These are phyloP conservation scores for Macadamia integrifolia DNA, from an alignment of 164 flowering plant genomes.

Conservation along the genomic window DNA sequence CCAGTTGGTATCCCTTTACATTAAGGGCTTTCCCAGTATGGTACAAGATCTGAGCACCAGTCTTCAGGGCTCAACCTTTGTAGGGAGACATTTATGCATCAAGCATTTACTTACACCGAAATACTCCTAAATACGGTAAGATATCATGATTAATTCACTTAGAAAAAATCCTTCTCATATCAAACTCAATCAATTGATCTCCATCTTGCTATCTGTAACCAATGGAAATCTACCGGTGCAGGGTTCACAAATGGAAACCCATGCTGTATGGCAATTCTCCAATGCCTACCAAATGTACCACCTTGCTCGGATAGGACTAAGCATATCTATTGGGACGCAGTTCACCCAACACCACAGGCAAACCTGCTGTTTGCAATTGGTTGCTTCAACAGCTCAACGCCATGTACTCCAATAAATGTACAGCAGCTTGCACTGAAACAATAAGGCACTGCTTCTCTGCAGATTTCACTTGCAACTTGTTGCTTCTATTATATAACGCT, in stretches of 20 bases:
- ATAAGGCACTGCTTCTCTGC: too few species aligned
- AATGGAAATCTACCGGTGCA: constrained; percentile 6
- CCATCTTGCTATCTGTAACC: not conserved
- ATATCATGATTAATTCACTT: not conserved
- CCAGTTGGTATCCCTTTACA: constrained; percentile 24
- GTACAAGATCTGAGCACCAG: constrained; percentile 24
- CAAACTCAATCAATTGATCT: not conserved
- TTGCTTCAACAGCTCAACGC: not conserved
- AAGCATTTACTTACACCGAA: constrained; percentile 24
- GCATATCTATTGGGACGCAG: constrained; percentile 45
- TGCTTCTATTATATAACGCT: not conserved
- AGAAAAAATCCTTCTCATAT: not conserved
- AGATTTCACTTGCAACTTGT: not conserved
- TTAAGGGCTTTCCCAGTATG: constrained; percentile 24
- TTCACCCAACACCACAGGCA: constrained; percentile 26
- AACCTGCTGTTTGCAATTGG: not conserved
- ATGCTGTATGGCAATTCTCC: constrained; percentile 39
- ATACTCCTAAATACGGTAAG: constrained; percentile 44
- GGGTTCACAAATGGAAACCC: constrained; percentile 35
- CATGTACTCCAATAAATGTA: not conserved
- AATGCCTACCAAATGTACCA: constrained; percentile 28
- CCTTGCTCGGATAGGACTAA: constrained; percentile 26
- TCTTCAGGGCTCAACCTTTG: constrained; percentile 31
- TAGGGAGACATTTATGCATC: constrained; percentile 23
- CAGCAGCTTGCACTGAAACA: not conserved